Conservation (phyloP, 2,329 filamentous ascomycete species). For the Sporothrix variecibatus region DNA sequence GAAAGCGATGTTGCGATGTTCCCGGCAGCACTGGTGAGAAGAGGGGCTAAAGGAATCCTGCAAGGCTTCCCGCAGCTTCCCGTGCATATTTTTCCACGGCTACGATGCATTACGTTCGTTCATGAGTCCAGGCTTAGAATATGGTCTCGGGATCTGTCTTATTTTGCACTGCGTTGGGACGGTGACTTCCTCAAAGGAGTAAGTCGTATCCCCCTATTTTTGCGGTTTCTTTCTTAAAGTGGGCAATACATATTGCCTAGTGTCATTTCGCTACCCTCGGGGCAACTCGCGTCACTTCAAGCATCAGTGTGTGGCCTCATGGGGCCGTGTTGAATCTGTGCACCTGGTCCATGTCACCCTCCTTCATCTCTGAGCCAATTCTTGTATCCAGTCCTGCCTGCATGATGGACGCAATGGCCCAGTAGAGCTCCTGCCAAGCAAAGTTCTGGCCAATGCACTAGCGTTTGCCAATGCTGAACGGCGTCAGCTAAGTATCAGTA, state of each 20-base stretch:
- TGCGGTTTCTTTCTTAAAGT: background rate
- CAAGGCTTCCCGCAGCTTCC: background rate
- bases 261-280: background rate
- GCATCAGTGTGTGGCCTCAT: background rate
- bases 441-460: background rate
- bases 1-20: background rate
- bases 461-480: background rate
- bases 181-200: background rate
- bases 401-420: background rate
- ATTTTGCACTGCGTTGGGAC: background rate
- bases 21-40: background rate
- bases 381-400: background rate
- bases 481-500: background rate
- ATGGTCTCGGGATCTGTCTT: background rate
- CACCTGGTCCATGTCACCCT: background rate
- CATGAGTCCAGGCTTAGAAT: background rate
- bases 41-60: background rate
- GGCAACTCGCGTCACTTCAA: background rate
- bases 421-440: background rate
- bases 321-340: background rate
- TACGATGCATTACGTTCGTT: background rate
- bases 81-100: background rate
- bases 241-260: background rate
- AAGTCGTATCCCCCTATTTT: background rate
- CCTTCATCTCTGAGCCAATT: background rate